phyloP scores from a whole-genome alignment of 2,329 filamentous ascomycete species.

The Fusarium praegraminearum region DNA sequence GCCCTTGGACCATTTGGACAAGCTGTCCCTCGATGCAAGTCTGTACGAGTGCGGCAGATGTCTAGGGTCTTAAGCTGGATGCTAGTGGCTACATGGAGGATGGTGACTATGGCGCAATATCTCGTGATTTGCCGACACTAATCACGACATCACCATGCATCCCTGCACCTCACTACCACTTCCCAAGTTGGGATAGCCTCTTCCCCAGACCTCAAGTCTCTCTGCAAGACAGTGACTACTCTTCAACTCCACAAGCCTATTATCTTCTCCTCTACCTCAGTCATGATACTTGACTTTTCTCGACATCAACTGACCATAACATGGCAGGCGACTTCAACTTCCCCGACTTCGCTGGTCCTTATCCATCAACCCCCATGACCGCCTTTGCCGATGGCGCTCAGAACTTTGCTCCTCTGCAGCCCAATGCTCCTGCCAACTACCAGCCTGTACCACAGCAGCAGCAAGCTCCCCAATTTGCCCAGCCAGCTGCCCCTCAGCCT shows the following conservation, averaged over 20 bases:
- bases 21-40: slow-evolving; percentile 41
- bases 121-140: slow-evolving; percentile 63
- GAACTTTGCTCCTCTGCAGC: slow-evolving; percentile 66
- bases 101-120: slow-evolving; percentile 70
- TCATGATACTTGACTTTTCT: slow-evolving; percentile 42
- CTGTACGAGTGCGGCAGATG: slow-evolving; percentile 41
- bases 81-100: slow-evolving; percentile 54
- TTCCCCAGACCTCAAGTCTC: slow-evolving; percentile 37
- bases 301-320: slow-evolving; percentile 50
- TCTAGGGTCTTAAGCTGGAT: slow-evolving; percentile 34
- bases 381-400: slow-evolving; percentile 52
- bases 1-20: slow-evolving; percentile 36
- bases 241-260: slow-evolving; percentile 37
- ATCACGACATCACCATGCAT: slow-evolving; percentile 46
- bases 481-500: slow-evolving; percentile 48
- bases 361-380: slow-evolving; percentile 63
- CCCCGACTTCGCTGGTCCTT: slow-evolving; percentile 65
- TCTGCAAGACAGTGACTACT: slow-evolving; percentile 40
- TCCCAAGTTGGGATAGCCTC: slow-evolving; percentile 46
- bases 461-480: slow-evolving; percentile 48
- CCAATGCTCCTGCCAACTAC: slow-evolving; percentile 62
- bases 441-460: slow-evolving; percentile 54
- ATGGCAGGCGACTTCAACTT: slow-evolving; percentile 71
- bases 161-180: slow-evolving; percentile 43
- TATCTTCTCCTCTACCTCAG: slow-evolving; percentile 31